These are phyloP conservation scores for Monosporascus sp. DNA, from an alignment of 2,329 filamentous ascomycete species.

Conservation along the genomic window DNA sequence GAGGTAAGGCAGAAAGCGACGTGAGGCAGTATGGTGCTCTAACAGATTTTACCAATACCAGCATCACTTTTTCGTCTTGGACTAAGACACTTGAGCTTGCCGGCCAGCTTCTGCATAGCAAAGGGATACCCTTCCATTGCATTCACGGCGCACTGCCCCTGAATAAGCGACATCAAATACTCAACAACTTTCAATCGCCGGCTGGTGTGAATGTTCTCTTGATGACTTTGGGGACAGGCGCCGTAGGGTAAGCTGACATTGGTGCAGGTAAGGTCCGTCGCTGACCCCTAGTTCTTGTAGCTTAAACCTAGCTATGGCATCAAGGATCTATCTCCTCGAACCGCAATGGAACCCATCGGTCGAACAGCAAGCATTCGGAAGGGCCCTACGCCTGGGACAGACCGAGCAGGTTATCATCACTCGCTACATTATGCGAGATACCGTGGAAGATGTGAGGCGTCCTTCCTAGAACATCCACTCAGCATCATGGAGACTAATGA, in stretches of 20 bases:
- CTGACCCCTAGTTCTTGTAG: not conserved
- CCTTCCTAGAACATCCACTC: no score
- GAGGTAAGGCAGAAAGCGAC: no score
- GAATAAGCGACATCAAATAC: not conserved
- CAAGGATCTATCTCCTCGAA: constrained; percentile 1
- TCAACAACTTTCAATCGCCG: not conserved
- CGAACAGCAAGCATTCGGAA: constrained; percentile 2
- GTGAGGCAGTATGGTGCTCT: not conserved
- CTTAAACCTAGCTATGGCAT: constrained; percentile 1
- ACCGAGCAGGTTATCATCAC: not conserved
- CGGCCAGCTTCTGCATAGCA: not conserved
- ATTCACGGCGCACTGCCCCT: not conserved
- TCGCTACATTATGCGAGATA: constrained; percentile 2
- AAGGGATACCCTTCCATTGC: not conserved
- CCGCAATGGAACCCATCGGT: constrained; percentile 6
- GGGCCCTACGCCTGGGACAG: constrained; percentile 2
- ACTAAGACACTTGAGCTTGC: constrained; percentile 2
- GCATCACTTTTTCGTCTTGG: constrained; percentile 5
- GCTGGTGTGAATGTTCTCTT: not conserved
- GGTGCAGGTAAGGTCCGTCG: no score
- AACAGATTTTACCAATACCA: not conserved
- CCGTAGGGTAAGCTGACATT: constrained; percentile 1
- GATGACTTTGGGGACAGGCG: constrained; percentile 4
- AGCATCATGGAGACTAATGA: no score
- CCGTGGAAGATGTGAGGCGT: constrained; percentile 2